phyloP scores from a whole-genome alignment of 2,329 filamentous ascomycete species.

The Colletotrichum simmondsii region DNA sequence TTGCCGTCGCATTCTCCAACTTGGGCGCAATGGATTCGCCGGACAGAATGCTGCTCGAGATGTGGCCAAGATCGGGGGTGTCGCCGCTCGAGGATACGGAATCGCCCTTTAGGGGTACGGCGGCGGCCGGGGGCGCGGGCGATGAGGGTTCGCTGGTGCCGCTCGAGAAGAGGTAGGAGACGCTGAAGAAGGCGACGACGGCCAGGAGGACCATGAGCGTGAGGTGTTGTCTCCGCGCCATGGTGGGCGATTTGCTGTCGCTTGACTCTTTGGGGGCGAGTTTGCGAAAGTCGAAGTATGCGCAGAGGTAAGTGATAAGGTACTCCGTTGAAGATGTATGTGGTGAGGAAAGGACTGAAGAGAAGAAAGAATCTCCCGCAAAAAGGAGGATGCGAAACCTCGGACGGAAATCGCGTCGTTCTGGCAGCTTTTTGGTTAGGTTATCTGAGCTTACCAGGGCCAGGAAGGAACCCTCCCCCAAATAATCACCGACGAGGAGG shows the following conservation, averaged over 20 bases:
- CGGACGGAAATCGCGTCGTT: slow-evolving; percentile 2
- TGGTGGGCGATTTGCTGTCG: slow-evolving; percentile 41
- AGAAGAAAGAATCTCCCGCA: background rate
- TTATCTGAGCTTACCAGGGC: background rate
- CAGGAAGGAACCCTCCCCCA: background rate
- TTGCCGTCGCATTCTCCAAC: slow-evolving; percentile 83
- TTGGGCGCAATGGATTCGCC: slow-evolving; percentile 83
- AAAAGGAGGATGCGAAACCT: background rate
- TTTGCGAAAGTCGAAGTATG: background rate
- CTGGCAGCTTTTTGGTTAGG: background rate
- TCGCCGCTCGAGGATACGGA: slow-evolving; percentile 21
- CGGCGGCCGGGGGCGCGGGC: slow-evolving; percentile 15
- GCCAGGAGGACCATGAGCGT: slow-evolving; percentile 64
- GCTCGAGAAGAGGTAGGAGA: slow-evolving; percentile 70
- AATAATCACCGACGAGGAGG: background rate
- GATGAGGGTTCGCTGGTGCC: slow-evolving; percentile 36
- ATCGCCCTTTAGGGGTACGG: slow-evolving; percentile 36
- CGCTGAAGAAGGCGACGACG: slow-evolving; percentile 64
- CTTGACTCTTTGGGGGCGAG: background rate
- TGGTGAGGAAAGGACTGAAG: background rate
- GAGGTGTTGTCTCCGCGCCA: slow-evolving; percentile 66
- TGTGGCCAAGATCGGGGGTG: slow-evolving; percentile 50
- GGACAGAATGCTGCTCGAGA: slow-evolving; percentile 64
- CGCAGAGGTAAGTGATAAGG: background rate
- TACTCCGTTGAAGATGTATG: background rate